Base-by-base conservation (phyloP, 1,284 basidiomycete genomes). In the Meripilus lineatus region DNA sequence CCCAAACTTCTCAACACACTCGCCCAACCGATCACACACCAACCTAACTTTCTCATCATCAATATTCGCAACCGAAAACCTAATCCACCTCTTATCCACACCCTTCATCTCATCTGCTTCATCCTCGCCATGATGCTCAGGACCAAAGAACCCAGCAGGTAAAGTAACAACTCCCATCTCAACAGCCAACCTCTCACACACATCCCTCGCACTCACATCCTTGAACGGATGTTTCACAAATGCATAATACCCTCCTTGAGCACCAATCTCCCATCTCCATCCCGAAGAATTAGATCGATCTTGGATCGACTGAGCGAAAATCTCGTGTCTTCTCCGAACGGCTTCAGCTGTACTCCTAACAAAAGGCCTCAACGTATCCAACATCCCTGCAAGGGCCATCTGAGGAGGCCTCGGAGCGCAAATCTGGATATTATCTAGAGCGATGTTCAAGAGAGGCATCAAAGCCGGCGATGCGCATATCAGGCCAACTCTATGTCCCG, bases 11-110 rank as follows among this genome's bases (percentile, higher is more conserved):
- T 17, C 17, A 42, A 62, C 59, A 44, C 57, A 49, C 53, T 71
- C 67, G 45, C 46, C 57, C 54, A 91, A 58, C 46, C 88, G 68
- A 51, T 69, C 69, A 47, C 82, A 87, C 1, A 84, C 79, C 38
- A 64, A 58, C 47, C 62, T 55, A 1, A 90, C 72, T 50, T 75
- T 72, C 30, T 77, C 76, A 43, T 87, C 81, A 32, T 72, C 70
- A 15, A 91, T 79, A 59, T 91, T 93, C n/a, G 88, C 86, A 3
- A 92, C 82, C 5, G 86, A 86, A 59, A 91, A 87, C 50, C 89
- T 68, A 13, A 91, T 67, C 81, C 82, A 90, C 39, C 74, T 62
- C n/a, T n/a, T n/a, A 44, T 72, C 70, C 41, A 64, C 62, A 18
- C 74, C 69, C 20, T 52, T 62, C 59, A 42, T 62, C 59, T n/a